Evolutionary conservation across 177 flowering plant species (phyloP), one percentile per base, ranked within the genome.

Genomic region (Tripterygium wilfordii): DNA sequence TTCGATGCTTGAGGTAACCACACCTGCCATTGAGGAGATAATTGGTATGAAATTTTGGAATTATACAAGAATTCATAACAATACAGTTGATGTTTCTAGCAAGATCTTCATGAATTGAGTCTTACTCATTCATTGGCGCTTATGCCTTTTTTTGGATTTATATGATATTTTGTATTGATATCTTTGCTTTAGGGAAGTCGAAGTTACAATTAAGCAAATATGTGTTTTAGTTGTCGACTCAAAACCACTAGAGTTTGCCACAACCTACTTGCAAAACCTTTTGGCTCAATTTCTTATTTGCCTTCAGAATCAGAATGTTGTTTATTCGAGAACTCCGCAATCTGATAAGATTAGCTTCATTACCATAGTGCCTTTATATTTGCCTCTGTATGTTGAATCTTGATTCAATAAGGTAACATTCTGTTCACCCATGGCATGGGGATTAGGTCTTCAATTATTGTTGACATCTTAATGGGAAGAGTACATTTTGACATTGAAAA

Each of bases 1-100:
- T 32, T 91, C 96, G 98, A 80, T 91, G 90, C 88, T 91, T 36
- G 96, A 91, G 62, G 61, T 85, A 48, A 88, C 71, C 51, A 81
- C 92, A 22, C 67, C 82, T 27, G 79, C 85, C 25, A 53, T 67
- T 31, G 98, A 91, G 56, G 74, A 58, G 51, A 77, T 45, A 58
- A 51, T 85, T 37, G 82, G 80, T 12, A 26, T 30, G 38, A 94
- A 91, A 60, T 85, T 91, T 57, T 88, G 1, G 57, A 61, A 22
- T 35, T 74, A 33, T 88, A 88, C 67, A 59, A 21, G 36, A 68
- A 71, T 21, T 91, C 98, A 41, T 62, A 62, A 30, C 84, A 68
- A 30, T 87, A 29, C 64, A 80, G 91, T 92, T 83, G 31, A 53
- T 19, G n/a, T n/a, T n/a, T n/a, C n/a, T n/a, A n/a, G n/a, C n/a